Percentiles rank a stretch among this genome's conserved stretches.
These are phyloP conservation scores for Sporothrix humicola DNA, from an alignment of 2,329 filamentous ascomycete species.

Conservation along the genomic window DNA sequence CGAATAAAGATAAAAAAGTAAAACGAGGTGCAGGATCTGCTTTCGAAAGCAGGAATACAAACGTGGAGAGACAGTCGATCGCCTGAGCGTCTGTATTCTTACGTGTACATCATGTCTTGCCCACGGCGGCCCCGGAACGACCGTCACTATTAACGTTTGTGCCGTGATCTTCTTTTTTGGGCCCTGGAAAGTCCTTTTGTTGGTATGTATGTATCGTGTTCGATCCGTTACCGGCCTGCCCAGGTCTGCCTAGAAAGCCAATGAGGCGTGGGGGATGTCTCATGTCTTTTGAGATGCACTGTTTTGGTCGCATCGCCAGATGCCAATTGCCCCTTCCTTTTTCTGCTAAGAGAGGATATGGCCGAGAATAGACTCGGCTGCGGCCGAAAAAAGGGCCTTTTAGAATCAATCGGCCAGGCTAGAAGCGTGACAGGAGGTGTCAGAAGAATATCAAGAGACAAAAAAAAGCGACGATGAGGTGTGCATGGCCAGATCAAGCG, in stretches of 20 bases:
- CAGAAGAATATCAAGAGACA: background rate
- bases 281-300: slow-evolving; percentile 5
- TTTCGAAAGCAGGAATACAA: background rate
- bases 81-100: background rate
- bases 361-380: slow-evolving; percentile 18
- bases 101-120: slow-evolving; percentile 6
- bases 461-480: background rate
- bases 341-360: background rate
- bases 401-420: slow-evolving; percentile 18
- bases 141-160: background rate
- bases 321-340: background rate
- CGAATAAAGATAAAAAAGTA: background rate
- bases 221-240: background rate
- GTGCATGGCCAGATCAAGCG: slow-evolving; percentile 7
- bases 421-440: background rate
- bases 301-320: slow-evolving; percentile 7
- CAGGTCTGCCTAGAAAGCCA: no score
- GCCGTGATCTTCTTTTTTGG: slow-evolving; percentile 3
- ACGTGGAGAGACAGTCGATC: slow-evolving; percentile 8
- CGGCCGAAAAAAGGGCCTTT: slow-evolving; percentile 31
- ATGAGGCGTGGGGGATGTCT: background rate
- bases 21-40: background rate
- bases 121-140: background rate
- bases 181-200: background rate
- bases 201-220: background rate